phyloP scores from a whole-genome alignment of 495 filamentous ascomycete species.

The Jackrogersella multiformis region DNA sequence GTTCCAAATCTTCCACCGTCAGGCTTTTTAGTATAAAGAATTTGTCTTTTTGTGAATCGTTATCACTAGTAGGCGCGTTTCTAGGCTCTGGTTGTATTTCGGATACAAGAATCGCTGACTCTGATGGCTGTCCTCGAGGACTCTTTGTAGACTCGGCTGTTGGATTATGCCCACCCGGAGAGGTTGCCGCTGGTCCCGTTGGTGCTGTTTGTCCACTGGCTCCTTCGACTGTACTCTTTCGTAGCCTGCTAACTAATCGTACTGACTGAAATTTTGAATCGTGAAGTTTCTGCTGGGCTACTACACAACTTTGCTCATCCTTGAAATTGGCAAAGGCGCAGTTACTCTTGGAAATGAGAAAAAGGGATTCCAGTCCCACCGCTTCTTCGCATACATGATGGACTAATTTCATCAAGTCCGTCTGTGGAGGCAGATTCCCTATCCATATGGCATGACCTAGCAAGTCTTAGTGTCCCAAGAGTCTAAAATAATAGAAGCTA shows the following conservation, averaged over 20 bases:
- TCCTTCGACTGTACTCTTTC: conserved; percentile 68
- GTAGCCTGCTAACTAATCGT: conserved; percentile 87
- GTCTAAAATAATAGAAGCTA: neutral
- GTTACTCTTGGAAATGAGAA: conserved; percentile 96
- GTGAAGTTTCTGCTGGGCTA: conserved; percentile 85
- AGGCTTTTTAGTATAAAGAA: conserved; percentile 96
- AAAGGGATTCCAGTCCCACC: conserved; percentile 86
- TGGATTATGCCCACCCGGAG: conserved; percentile 36
- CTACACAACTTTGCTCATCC: conserved; percentile 77
- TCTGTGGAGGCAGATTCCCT: conserved; percentile 87
- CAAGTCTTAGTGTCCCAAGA: conserved; percentile 24
- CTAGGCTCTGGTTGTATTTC: conserved; percentile 24
- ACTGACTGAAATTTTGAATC: conserved; percentile 90
- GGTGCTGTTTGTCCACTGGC: conserved; percentile 60
- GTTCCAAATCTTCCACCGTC: conserved; percentile 91
- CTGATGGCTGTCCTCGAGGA: conserved; percentile 28
- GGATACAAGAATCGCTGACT: conserved; percentile 24
- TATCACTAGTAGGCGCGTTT: conserved; percentile 24
- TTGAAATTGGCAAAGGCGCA: conserved; percentile 98
- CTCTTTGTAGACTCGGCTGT: conserved; percentile 35
- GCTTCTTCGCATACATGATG: conserved; percentile 90
- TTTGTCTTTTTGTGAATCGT: conserved; percentile 64
- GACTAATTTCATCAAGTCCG: conserved; percentile 81
- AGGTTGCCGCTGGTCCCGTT: conserved; percentile 61
- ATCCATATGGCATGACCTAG: conserved; percentile 94